Evolutionary conservation across 2,329 filamentous ascomycete genomes (phyloP), one percentile per base, ranked within the genome.

Genomic region (Emergomyces pasteurianus): DNA sequence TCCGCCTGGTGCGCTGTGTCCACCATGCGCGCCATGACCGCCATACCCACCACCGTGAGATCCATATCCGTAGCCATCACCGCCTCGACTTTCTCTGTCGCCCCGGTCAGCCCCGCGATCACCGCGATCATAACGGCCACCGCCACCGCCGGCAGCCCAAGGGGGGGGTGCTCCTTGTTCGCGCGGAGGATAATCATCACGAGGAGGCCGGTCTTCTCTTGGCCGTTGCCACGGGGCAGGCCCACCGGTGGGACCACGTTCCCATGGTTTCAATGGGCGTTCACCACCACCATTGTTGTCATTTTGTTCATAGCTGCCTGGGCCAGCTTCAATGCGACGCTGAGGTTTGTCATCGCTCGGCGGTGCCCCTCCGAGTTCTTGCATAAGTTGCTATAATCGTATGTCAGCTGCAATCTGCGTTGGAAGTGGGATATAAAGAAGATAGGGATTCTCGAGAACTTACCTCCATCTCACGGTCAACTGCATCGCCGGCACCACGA

Each of bases 391-490:
- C 89, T 90, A 67, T 10, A 49, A 60, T 49, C 6, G 5, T 55
- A 50, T 63, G 73, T 86, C 70, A 83, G 78, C 69, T 72, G 71
- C 61, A 67, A 58, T 60, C 54, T 57, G 57, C n/a, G 38, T 58
- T 9, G 36, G 52, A 26, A 46, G 18, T 18, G 21, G 50, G 64
- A 56, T 31, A 40, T 38, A 3, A 34, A 21, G 14, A 18, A n/a
- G 12, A 10, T 16, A 18, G n/a, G 5, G 28, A 43, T 26, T n/a
- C 28, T 12, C 9, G 28, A n/a, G 21, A 62, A 75, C 86, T 74
- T 81, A 92, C 90, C 83, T 97, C 92, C 77, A 96, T 94, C 76
- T 99, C 94, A 73, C 89, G 87, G 73, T 96, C 92, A 64, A 92
- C 89, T 66, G 87, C 89, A 80, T 96, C 90, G 65, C 88, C 89